Evolutionary conservation across 352 stramenopile genomes (phyloP).

Genomic region (Globisporangium solare): DNA sequence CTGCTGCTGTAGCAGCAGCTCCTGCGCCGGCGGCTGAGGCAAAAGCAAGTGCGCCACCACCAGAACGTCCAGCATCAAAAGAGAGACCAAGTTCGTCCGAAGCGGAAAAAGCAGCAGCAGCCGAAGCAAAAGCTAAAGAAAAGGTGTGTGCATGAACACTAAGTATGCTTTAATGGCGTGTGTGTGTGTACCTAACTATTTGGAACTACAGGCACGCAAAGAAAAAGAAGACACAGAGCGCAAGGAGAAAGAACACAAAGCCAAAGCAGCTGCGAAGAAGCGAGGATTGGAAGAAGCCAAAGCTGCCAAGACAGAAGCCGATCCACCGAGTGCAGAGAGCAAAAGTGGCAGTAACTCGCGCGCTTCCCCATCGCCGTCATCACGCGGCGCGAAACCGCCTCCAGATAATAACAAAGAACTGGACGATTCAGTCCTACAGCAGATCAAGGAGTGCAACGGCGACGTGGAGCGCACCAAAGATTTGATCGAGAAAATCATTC

Average conservation of each 20-base stretch:
- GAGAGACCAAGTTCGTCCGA: conserved; percentile 28
- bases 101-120: conserved; percentile 28
- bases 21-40: conserved; percentile 17
- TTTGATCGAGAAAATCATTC: conserved; percentile 72
- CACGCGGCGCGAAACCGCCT: conserved; percentile 22
- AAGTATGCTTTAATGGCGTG: background rate
- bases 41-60: conserved; percentile 16
- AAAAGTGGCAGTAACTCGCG: conserved; percentile 28
- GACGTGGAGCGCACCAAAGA: conserved; percentile 77
- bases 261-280: conserved; percentile 22
- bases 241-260: conserved; percentile 26
- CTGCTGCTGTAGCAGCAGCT: conserved; percentile 10
- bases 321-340: conserved; percentile 18
- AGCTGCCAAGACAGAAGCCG: conserved; percentile 11
- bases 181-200: background rate
- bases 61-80: conserved; percentile 37
- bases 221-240: conserved; percentile 29
- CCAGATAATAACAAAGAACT: conserved; percentile 48
- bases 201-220: conserved; percentile 18
- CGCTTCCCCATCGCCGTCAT: conserved; percentile 21
- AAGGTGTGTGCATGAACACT: conserved; percentile 16
- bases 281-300: conserved; percentile 10
- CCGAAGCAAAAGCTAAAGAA: conserved; percentile 49
- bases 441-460: conserved; percentile 66
- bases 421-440: conserved; percentile 43